Evolutionary conservation across 2,329 filamentous ascomycete genomes (phyloP).

Genomic region (Sarocladiaceae sp.): DNA sequence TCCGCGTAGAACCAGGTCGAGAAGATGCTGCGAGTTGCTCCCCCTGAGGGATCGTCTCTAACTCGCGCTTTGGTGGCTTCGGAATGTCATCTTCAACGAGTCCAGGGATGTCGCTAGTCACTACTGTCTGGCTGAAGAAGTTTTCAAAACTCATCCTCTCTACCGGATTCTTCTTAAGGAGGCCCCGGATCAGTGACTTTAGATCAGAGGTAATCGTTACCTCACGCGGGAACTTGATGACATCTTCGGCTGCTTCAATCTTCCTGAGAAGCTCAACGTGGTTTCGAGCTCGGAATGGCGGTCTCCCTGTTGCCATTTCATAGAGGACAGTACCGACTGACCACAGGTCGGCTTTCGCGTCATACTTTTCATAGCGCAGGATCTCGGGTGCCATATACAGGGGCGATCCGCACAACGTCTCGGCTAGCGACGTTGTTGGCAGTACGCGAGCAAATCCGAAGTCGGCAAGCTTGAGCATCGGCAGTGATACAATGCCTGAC

Average conservation of each 20-base stretch:
- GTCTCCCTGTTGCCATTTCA: slow-evolving; percentile 88
- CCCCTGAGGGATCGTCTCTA: slow-evolving; percentile 27
- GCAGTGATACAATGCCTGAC: slow-evolving; percentile 76
- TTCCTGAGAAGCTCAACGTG: slow-evolving; percentile 90
- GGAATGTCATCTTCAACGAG: slow-evolving; percentile 73
- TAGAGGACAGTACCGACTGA: slow-evolving; percentile 93
- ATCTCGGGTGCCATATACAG: slow-evolving; percentile 99
- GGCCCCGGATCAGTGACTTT: slow-evolving; percentile 72
- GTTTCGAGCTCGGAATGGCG: slow-evolving; percentile 88
- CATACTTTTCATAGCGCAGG: slow-evolving; percentile 92
- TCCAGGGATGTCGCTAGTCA: slow-evolving; percentile 73
- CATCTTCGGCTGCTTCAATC: slow-evolving; percentile 85
- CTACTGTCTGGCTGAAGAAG: slow-evolving; percentile 74
- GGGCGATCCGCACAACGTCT: slow-evolving; percentile 93
- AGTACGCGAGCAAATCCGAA: slow-evolving; percentile 97
- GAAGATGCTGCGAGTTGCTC: slow-evolving; percentile 23
- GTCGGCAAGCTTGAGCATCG: slow-evolving; percentile 96
- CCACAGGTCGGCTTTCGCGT: slow-evolving; percentile 95
- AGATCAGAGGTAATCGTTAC: slow-evolving; percentile 68
- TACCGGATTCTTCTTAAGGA: slow-evolving; percentile 81
- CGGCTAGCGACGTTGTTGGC: slow-evolving; percentile 84
- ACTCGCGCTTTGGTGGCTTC: slow-evolving; percentile 31
- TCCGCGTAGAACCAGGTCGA: not conserved
- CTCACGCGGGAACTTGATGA: slow-evolving; percentile 77
- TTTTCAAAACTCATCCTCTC: slow-evolving; percentile 82